A percentile compares a stretch with the other conserved stretches of the same genome.
These are phyloP conservation scores for Austroboletus novae-zelandiae DNA, from an alignment of 1,284 basidiomycete genomes.

Conservation along the genomic window DNA sequence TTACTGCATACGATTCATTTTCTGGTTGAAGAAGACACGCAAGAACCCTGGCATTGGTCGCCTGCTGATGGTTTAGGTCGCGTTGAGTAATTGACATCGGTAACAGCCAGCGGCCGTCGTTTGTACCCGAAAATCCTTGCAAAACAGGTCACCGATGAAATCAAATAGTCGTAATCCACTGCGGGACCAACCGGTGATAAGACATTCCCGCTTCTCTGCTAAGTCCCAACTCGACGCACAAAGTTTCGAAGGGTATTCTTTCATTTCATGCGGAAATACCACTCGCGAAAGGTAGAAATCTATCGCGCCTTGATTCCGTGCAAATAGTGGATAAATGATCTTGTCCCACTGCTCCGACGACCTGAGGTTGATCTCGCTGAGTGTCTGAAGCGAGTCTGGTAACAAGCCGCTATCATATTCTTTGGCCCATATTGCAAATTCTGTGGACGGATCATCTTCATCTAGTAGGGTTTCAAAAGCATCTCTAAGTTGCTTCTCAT, in stretches of 20 bases:
- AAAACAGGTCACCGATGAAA: neutral
- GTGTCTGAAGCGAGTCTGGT: slow-evolving; percentile 22
- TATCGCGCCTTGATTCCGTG: too few species aligned
- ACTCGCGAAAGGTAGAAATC: too few species aligned
- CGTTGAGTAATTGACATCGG: too few species aligned
- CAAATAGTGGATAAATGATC: slow-evolving; percentile 27
- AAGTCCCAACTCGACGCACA: slow-evolving; percentile 51
- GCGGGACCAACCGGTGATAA: slow-evolving; percentile 1
- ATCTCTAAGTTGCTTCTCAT: slow-evolving; percentile 33
- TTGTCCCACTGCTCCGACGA: slow-evolving; percentile 35
- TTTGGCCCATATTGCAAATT: slow-evolving; percentile 43
- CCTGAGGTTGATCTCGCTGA: slow-evolving; percentile 35
- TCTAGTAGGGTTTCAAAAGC: slow-evolving; percentile 40
- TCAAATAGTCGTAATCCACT: neutral
- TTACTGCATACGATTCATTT: neutral
- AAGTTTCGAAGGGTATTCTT: slow-evolving; percentile 45
- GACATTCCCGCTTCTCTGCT: slow-evolving; percentile 25
- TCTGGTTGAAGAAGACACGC: too few species aligned
- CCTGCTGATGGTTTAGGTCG: too few species aligned
- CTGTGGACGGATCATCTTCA: slow-evolving; percentile 40
- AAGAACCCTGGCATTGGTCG: too few species aligned
- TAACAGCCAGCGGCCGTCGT: slow-evolving; percentile 2
- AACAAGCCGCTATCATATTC: slow-evolving; percentile 10
- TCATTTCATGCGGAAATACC: slow-evolving; percentile 37
- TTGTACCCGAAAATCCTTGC: slow-evolving; percentile 11